Base-by-base conservation (phyloP, 176 grass and related monocot species). In the Saccharum officinarum region DNA sequence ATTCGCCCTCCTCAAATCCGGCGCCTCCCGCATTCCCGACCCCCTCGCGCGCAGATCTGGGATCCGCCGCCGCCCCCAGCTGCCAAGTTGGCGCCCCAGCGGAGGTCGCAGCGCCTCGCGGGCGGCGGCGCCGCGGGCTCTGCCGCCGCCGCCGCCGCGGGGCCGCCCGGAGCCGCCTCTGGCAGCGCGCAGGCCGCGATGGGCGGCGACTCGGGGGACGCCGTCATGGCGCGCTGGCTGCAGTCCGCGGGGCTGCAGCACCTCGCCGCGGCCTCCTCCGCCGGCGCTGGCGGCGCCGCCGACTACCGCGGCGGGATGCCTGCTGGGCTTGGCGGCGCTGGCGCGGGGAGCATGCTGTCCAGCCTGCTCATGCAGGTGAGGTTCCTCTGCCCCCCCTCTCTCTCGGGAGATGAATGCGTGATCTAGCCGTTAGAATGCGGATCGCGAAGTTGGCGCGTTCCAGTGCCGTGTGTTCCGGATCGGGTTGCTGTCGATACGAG, bases 201-300 rank as follows among this genome's bases (percentile, higher is more conserved):
- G 79, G 96, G 90, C 47, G 49, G 49, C 25, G 96, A 93, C 33
- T 91, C 88, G 7, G 86, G 83, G 10, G 96, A 98, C 50, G 93
- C 96, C 30, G 93, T 98, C 72, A 98, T 95, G 96, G 96, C 96
- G 36, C 80, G 96, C 28, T 98, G 93, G 93, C 90, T 98, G 30
- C 96, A 98, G 80, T 98, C 96, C 68, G 93, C 96, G 49, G 96
- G 96, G 62, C 90, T 98, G 38, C 96, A 98, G 91, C 96, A 98
- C 77, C 91, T 98, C 67, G 96, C 93, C 0, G 64, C 87, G 46
- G 82, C 93, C 63, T 73, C 90, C 64, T 81, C 77, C 74, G 54
- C 64, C n/a, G n/a, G n/a, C 60, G 73, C 69, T 28, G 42, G 65
- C 44, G 46, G 74, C 65, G 68, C 67, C 66, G 80, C 59, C 45